These are phyloP conservation scores for Solanum ahanhuiri DNA, from an alignment of 257 asterid species.

Conservation along the genomic window DNA sequence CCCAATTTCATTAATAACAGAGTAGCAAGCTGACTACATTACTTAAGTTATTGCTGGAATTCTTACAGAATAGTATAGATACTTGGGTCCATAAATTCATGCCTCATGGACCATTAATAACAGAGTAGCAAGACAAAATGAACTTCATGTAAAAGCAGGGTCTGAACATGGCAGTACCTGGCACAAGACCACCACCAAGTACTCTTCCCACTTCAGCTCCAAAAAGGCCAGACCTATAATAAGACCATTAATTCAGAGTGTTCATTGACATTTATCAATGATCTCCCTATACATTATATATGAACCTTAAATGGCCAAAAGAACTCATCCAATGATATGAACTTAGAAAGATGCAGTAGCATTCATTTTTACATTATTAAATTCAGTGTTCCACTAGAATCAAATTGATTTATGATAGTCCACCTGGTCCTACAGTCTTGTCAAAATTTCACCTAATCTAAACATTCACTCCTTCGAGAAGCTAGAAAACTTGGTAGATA, in stretches of 20 bases:
- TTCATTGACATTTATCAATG: not conserved
- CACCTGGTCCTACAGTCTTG: not conserved
- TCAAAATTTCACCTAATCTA: not conserved
- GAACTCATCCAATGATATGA: not conserved
- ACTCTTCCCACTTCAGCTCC: conserved; percentile 96
- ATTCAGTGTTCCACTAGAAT: not conserved
- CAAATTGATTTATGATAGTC: not conserved
- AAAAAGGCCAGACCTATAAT: conserved; percentile 59
- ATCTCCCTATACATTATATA: not conserved
- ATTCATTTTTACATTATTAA: not conserved
- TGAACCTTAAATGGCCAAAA: not conserved
- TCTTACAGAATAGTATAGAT: not conserved
- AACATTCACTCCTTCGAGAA: not conserved
- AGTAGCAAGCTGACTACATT: not conserved
- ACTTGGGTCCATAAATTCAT: not conserved
- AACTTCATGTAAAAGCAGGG: not conserved
- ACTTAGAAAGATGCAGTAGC: not conserved
- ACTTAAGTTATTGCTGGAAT: not conserved
- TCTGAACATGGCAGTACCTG: conserved; percentile 37
- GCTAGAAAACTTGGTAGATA: not conserved
- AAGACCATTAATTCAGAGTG: not conserved
- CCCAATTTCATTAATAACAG: not conserved
- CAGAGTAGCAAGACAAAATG: not conserved
- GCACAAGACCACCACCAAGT: conserved; percentile 97
- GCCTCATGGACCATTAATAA: not conserved